Percentiles rank a stretch among this genome's conserved stretches.
phyloP scores from a whole-genome alignment of 2,329 filamentous ascomycete species.

The Fusarium sp. region DNA sequence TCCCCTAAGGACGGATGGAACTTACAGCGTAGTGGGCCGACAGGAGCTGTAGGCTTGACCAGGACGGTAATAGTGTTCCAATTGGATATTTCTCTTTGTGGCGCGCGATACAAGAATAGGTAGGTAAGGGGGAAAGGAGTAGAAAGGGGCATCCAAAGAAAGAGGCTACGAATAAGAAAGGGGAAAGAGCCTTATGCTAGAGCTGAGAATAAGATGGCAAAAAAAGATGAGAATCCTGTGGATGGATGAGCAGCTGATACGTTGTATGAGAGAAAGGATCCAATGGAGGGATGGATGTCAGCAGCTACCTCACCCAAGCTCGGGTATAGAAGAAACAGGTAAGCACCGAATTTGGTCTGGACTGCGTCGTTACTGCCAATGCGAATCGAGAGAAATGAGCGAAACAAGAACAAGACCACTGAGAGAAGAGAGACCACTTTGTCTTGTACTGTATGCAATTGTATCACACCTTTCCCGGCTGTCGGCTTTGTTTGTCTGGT shows the following conservation, averaged over 20 bases:
- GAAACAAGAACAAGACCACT: background rate
- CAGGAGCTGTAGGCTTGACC: background rate
- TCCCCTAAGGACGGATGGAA: conserved; percentile 2
- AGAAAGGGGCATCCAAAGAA: conserved; percentile 16
- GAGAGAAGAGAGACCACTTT: conserved; percentile 3
- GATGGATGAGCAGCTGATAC: conserved; percentile 33
- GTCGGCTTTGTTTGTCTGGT: conserved; percentile 25
- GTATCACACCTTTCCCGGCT: conserved; percentile 34
- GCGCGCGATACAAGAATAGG: conserved; percentile 20
- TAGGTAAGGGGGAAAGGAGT: conserved; percentile 2
- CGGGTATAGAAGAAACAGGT: conserved; percentile 7
- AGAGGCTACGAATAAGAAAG: conserved; percentile 18
- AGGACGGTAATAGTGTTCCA: conserved; percentile 19
- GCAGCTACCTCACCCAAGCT: conserved; percentile 15
- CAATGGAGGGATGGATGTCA: conserved; percentile 12
- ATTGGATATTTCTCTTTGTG: conserved; percentile 17
- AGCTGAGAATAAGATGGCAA: conserved; percentile 30
- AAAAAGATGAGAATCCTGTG: conserved; percentile 1
- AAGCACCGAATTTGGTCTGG: conserved; percentile 22
- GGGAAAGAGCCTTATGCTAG: conserved; percentile 19
- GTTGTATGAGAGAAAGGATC: conserved; percentile 1
- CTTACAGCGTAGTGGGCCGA: conserved; percentile 34
- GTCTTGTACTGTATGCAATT: background rate
- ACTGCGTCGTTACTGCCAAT: conserved; percentile 5
- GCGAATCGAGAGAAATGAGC: background rate